These are phyloP conservation scores for Dryas drummondii DNA, from an alignment of 306 rosid genomes.

Conservation along the genomic window DNA sequence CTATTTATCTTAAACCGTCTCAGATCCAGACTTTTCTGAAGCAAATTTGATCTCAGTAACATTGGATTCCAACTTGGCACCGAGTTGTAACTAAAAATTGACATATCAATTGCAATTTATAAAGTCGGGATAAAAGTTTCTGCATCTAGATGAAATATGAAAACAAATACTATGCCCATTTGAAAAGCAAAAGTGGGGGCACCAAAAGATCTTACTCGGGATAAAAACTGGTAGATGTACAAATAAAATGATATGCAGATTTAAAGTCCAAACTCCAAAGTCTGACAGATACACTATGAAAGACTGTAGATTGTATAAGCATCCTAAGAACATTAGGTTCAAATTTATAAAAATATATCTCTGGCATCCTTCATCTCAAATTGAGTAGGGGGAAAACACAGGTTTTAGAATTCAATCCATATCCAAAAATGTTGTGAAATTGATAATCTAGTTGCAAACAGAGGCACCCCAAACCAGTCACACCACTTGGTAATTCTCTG, in stretches of 20 bases:
- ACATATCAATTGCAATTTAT: no score
- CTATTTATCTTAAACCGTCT: no score
- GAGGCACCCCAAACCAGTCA: constrained; percentile 30
- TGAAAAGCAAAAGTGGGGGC: no score
- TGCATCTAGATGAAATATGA: no score
- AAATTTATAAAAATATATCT: not conserved
- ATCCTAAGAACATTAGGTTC: not conserved
- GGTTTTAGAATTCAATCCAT: not conserved
- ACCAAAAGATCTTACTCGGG: not conserved
- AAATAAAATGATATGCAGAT: not conserved
- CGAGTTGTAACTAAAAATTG: no score
- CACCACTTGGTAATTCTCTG: constrained; percentile 84
- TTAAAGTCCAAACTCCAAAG: not conserved
- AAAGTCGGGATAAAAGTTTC: no score
- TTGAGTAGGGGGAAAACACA: not conserved
- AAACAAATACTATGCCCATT: no score
- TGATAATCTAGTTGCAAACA: not conserved
- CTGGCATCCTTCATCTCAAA: constrained; percentile 1
- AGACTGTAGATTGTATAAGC: not conserved
- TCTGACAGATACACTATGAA: not conserved
- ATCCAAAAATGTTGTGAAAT: constrained; percentile 1
- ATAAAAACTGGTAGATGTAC: not conserved
- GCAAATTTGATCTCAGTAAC: no score
- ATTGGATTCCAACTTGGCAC: no score
- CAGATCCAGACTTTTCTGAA: no score